Base-by-base conservation (phyloP, 1,284 basidiomycete species). In the Leccinum huronense region DNA sequence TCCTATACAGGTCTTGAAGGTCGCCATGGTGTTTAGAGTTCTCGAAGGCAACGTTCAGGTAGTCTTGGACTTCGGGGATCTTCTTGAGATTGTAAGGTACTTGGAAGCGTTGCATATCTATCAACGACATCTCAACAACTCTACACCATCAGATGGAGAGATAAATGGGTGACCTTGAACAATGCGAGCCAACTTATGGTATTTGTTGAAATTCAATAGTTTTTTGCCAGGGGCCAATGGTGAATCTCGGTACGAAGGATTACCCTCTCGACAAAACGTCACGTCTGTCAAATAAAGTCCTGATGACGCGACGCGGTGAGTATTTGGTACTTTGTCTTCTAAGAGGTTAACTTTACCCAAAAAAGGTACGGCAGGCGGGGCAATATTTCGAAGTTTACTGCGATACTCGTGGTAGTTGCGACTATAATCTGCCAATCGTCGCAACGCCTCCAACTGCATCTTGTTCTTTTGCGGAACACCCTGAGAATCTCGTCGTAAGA, bases 201-300 rank as follows among this genome's bases (percentile, higher is more conserved):
- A 97, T 79, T 94, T 97, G 80, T 96, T 97, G 76, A 97, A 96
- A 78, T 99, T 99, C 75, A 98, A 84, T 58, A 99, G 79, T 73
- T 90, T 91, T 76, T 94, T 89, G 59, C 86, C 85, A 2, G 90
- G 82, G 62, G 89, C 88, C 64, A 86, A 76, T 1, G 91, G 92
- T 11, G 94, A 92, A n/a, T 89, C 84, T 67, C 97, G 85, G 70
- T 89, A 84, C 8, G 91, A 90, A 8, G 94, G 90, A 76, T 98
- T 98, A 45, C 97, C 97, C 73, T 97, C 97, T 60, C 92, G 87
- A 71, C 94, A 96, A 78, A 98, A 99, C 1, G 95, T 98, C 66
- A 98, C 85, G 77, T 97, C 94, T 4, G 94, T 95, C 66, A 95
- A 80, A 76, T 94, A 94, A 27, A 95, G 80, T 55, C 93, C 93